Percentiles rank a stretch among this genome's conserved stretches.
Evolutionary conservation across 179 eudicot species (phyloP).

Genomic region (Drosera spatulata): DNA sequence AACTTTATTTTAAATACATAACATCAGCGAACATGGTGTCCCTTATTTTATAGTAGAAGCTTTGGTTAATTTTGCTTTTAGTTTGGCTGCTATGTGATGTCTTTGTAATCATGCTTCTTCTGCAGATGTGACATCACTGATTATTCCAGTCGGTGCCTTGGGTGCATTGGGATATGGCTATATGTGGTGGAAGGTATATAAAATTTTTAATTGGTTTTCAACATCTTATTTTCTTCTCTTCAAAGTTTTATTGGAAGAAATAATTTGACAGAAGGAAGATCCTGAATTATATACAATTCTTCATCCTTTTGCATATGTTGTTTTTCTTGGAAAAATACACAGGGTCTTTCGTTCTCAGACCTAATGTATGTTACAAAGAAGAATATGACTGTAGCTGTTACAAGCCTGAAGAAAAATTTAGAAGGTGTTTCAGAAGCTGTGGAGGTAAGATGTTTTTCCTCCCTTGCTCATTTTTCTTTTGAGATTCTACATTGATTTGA

Average conservation of each 20-base stretch:
- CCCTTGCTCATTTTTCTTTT: background rate
- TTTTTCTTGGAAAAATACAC: constrained; percentile 2
- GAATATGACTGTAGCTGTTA: constrained; percentile 72
- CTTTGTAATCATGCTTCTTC: background rate
- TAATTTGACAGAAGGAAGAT: too few relatives aligned
- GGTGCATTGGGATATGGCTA: constrained; percentile 91
- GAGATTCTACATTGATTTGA: too few relatives aligned
- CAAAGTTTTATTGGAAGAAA: too few relatives aligned
- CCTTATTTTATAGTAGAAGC: background rate
- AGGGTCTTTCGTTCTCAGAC: constrained; percentile 83
- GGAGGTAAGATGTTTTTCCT: constrained; percentile 40
- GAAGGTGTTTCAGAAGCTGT: constrained; percentile 55
- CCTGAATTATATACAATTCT: too few relatives aligned
- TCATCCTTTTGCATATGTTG: background rate
- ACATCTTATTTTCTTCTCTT: too few relatives aligned
- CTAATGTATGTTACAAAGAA: constrained; percentile 90
- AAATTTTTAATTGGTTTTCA: background rate
- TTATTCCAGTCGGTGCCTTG: constrained; percentile 69
- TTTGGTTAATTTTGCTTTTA: background rate
- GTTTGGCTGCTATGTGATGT: background rate
- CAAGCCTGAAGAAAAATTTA: constrained; percentile 74
- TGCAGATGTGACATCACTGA: constrained; percentile 41
- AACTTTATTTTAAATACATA: too few relatives aligned
- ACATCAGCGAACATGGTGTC: too few relatives aligned
- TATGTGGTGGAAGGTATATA: constrained; percentile 96